Conservation (phyloP, 2,329 filamentous ascomycete genomes). For the Capronia americana region DNA sequence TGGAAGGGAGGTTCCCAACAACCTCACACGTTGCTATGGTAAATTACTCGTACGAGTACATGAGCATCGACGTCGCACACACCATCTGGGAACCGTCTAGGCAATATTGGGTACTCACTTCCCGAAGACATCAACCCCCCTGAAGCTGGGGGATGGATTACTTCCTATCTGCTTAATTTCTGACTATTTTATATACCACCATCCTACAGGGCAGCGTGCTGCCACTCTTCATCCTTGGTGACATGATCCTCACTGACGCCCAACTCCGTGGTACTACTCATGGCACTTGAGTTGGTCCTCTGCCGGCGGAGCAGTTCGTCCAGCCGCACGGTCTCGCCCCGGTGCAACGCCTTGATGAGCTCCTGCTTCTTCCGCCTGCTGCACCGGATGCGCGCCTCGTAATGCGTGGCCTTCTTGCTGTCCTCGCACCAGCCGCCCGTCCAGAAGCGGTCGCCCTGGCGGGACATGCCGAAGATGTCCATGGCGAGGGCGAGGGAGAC, state of each 20-base stretch:
- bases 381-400: slow-evolving; percentile 15
- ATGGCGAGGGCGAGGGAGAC: slow-evolving; percentile 5
- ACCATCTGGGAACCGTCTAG: no score
- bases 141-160: no score
- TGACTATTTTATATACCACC: no score
- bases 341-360: slow-evolving; percentile 17
- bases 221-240: slow-evolving; percentile 15
- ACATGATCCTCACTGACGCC: slow-evolving; percentile 3
- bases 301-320: slow-evolving; percentile 14
- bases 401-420: slow-evolving; percentile 7
- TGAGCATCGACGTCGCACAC: no score
- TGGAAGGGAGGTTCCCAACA: no score
- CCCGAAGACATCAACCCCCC: no score
- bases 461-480: slow-evolving; percentile 20
- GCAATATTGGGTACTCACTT: no score
- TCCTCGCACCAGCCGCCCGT: slow-evolving; percentile 20
- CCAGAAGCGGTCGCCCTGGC: slow-evolving; percentile 18
- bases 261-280: slow-evolving; percentile 12
- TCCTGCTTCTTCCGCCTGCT: slow-evolving; percentile 17
- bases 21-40: no score
- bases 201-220: slow-evolving; percentile 3
- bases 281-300: slow-evolving; percentile 12
- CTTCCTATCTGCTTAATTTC: no score
- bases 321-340: slow-evolving; percentile 13
- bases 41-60: no score